Conservation (phyloP, 768 basidiomycete species). For the Gloeophyllum trabeum region DNA sequence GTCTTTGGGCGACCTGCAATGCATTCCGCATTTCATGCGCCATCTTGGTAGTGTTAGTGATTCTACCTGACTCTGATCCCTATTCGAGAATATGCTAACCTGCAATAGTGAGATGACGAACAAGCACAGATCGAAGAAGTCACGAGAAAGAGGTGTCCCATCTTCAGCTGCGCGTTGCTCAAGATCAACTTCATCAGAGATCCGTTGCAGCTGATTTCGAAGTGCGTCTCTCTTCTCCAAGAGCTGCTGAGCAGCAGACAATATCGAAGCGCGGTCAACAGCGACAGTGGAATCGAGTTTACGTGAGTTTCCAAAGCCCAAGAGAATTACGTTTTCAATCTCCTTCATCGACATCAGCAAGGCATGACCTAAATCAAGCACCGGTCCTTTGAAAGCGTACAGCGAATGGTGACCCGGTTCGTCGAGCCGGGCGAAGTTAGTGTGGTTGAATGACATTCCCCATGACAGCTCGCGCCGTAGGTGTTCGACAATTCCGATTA, state of each 20-base stretch:
- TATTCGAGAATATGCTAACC: conserved; percentile 18
- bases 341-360: conserved; percentile 23
- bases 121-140: conserved; percentile 23
- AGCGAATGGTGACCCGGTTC: neutral
- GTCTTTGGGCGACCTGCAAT: conserved; percentile 20
- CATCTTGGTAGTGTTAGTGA: conserved; percentile 20
- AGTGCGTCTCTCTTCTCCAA: conserved; percentile 13
- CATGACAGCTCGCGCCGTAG: conserved; percentile 32
- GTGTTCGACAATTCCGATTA: conserved; percentile 32
- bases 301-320: conserved; percentile 14
- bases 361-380: conserved; percentile 21
- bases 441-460: conserved; percentile 18
- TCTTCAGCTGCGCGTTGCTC: conserved; percentile 13
- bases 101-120: conserved; percentile 34
- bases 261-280: conserved; percentile 4
- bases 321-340: conserved; percentile 21
- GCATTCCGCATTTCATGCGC: conserved; percentile 27
- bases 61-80: no score
- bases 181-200: conserved; percentile 20
- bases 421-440: conserved; percentile 3
- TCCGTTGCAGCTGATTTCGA: conserved; percentile 18
- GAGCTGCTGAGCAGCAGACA: conserved; percentile 12
- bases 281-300: neutral
- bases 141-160: conserved; percentile 14
- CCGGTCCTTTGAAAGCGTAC: conserved; percentile 14